Base-by-base conservation (phyloP, 2,329 filamentous ascomycete species). In the Botrytis aclada region DNA sequence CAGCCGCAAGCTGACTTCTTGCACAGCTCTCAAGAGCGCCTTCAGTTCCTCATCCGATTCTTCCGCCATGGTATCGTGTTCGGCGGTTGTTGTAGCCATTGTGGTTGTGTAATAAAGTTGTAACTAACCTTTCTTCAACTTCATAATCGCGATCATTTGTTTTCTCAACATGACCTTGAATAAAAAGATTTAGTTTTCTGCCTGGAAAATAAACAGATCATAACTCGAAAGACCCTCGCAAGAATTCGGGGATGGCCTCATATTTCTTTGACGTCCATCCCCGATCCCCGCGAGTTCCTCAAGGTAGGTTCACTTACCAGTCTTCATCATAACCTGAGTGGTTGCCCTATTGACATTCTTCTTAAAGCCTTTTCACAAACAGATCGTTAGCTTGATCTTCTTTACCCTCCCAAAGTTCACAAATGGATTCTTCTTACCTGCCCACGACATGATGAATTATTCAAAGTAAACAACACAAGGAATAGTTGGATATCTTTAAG, bases 261-360 rank as follows among this genome's bases (percentile, higher is more conserved):
- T 67, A 14, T 29, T 32, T 20, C 22, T 56, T 14, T 29, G 47
- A 41, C 14, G 47, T 56, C n/a, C 34, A 32, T 12, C 16, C 61
- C 39, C 25, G 37, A 29, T 25, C 45, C 34, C 45, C 25, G 34
- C 25, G 56, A 41, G 47, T 54, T 67, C 34, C 64, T 41, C 5
- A 20, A 41, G 18, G 6, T 25, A 41, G 14, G 9, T 39, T 56
- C 65, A 80, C 86, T 76, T 83, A 93, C 91, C 93, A 73, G 95
- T 97, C 88, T 99, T 99, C 95, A 99, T 98, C 94, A 99, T 98
- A 76, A 98, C 95, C 90, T 98, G 95, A 85, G 97, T 99, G 84
- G 95, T 98, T 80, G 95, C 95, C 86, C 96, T 94, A 87, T 96
- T 95, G 86, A 98, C 95, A 90, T 97, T 97, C 84, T 97, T 97